phyloP scores from a whole-genome alignment of 2,329 filamentous ascomycete genomes.

The Phialophora expanda region DNA sequence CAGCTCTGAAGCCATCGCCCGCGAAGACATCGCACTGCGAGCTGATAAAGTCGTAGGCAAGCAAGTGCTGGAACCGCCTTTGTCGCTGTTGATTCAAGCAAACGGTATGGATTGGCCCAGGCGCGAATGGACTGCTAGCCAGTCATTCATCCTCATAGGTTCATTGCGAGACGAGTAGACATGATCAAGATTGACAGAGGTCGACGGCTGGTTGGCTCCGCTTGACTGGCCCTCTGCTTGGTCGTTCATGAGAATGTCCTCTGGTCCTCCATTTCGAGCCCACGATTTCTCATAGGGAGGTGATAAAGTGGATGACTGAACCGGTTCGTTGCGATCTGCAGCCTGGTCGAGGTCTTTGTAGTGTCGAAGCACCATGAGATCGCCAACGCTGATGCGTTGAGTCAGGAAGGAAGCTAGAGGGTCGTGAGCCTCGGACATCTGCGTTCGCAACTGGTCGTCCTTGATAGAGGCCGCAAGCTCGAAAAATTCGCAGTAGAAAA shows the following conservation, averaged over 20 bases:
- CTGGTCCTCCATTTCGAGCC: neutral
- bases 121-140: neutral
- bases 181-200: neutral
- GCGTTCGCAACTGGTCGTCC: constrained; percentile 4
- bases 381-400: constrained; percentile 17
- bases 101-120: neutral
- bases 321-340: neutral
- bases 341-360: constrained; percentile 3
- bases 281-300: neutral
- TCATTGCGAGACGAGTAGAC: neutral
- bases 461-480: constrained; percentile 19
- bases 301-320: neutral
- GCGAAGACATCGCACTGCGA: no score
- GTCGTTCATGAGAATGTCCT: neutral
- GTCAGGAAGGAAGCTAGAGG: constrained; percentile 17
- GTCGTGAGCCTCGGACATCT: constrained; percentile 19
- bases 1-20: no score
- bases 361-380: constrained; percentile 20
- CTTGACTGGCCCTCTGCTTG: neutral
- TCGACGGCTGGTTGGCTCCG: neutral
- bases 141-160: neutral
- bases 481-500: constrained; percentile 18
- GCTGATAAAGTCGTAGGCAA: no score
- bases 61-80: no score
- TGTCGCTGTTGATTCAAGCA: no score